These are phyloP conservation scores for Tolypocladium amazonense DNA, from an alignment of 2,329 filamentous ascomycete genomes.

Conservation along the genomic window DNA sequence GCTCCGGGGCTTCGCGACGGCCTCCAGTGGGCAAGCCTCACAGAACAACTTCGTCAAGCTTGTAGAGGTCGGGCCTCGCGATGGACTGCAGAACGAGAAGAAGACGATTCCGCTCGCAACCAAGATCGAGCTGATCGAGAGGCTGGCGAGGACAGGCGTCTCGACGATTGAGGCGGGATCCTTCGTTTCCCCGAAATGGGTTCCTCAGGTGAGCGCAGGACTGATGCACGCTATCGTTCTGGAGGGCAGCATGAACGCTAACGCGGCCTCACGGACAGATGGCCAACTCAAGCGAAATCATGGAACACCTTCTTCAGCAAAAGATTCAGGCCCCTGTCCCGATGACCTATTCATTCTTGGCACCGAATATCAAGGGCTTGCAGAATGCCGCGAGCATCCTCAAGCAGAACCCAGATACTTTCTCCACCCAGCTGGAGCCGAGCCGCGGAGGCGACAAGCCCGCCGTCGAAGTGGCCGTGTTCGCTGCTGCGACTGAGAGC, in stretches of 20 bases:
- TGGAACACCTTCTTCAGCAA: slow-evolving; percentile 53
- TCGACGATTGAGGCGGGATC: slow-evolving; percentile 70
- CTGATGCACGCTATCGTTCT: neutral
- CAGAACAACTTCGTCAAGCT: slow-evolving; percentile 45
- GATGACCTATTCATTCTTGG: slow-evolving; percentile 70
- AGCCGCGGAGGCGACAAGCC: slow-evolving; percentile 29
- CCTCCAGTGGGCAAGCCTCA: slow-evolving; percentile 15
- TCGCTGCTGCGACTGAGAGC: slow-evolving; percentile 70
- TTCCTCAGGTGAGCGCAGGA: slow-evolving; percentile 55
- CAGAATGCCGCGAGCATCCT: slow-evolving; percentile 49
- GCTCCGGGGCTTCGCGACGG: slow-evolving; percentile 29
- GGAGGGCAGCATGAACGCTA: neutral
- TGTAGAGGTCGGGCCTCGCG: slow-evolving; percentile 74
- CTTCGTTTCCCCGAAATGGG: slow-evolving; percentile 76
- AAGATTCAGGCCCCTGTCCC: slow-evolving; percentile 42
- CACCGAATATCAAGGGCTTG: slow-evolving; percentile 66
- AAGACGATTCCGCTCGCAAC: slow-evolving; percentile 56
- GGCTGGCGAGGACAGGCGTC: slow-evolving; percentile 58
- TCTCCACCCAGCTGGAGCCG: slow-evolving; percentile 39
- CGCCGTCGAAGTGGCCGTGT: slow-evolving; percentile 63
- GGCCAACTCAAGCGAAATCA: slow-evolving; percentile 66
- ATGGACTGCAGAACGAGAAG: slow-evolving; percentile 83
- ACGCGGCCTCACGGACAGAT: slow-evolving; percentile 41
- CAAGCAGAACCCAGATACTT: slow-evolving; percentile 36
- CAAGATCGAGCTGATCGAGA: slow-evolving; percentile 67